Conservation (phyloP, 2,329 filamentous ascomycete species). For the Akanthomyces uredinophilus region DNA sequence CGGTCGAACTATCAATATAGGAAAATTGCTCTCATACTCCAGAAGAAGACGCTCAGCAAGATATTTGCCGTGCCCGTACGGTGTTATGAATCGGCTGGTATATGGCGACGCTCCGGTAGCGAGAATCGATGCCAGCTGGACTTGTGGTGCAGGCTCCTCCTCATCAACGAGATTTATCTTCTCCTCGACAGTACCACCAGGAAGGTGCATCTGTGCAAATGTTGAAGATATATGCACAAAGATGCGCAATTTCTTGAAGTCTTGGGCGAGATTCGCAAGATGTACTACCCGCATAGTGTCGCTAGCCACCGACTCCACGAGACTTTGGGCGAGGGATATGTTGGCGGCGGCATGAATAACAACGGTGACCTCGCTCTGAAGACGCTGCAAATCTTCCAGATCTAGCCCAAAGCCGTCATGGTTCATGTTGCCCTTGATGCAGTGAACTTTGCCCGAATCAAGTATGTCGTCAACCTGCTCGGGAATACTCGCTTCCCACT, state of each 20-base stretch:
- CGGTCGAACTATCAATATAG: neutral
- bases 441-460: slow-evolving; percentile 3
- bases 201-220: slow-evolving; percentile 8
- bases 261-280: neutral
- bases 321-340: slow-evolving; percentile 1
- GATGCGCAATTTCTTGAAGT: neutral
- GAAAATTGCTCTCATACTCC: slow-evolving; percentile 1
- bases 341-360: slow-evolving; percentile 7
- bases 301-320: neutral
- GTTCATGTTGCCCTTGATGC: neutral
- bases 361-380: slow-evolving; percentile 1
- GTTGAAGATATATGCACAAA: slow-evolving; percentile 10
- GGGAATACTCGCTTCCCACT: neutral
- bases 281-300: neutral
- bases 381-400: neutral
- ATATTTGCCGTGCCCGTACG: slow-evolving; percentile 6
- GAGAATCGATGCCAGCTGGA: neutral
- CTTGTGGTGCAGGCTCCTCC: neutral
- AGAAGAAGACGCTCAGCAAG: slow-evolving; percentile 1
- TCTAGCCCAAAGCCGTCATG: neutral
- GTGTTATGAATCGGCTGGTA: slow-evolving; percentile 2
- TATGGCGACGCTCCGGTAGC: neutral
- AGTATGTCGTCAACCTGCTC: slow-evolving; percentile 8
- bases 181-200: neutral
- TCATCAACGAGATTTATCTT: neutral